Base-by-base conservation (phyloP, 148 eudicot species). In the Chenopodium album region DNA sequence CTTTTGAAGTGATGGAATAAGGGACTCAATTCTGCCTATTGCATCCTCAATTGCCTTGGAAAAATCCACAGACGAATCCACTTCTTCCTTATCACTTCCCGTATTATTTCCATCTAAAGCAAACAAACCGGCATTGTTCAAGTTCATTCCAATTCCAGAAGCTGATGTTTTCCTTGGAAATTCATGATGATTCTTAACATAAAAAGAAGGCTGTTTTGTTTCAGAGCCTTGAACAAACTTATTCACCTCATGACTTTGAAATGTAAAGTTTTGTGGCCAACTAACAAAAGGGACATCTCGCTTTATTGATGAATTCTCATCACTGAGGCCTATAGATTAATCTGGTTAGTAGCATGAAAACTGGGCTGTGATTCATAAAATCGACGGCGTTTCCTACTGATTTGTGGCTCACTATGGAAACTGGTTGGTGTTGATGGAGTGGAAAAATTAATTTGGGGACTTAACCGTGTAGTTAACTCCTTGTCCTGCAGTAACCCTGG, bases 41-140 rank as follows among this genome's bases (percentile, higher is more conserved):
- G 85, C 88, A 54, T 89, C 85, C 82, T 85, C 86, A 76, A 87
- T 84, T 84, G 86, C 88, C 73, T 85, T 83, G 34, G 89, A 79
- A 63, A 84, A 77, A 82, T 83, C 82, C 28, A 56, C 78, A 77
- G 26, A 62, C 26, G 80, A 76, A 9, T 60, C 59, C 20, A 20
- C 26, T 1, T 52, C 75, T 72, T 71, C 34, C 34, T 8, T 66
- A 48, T 50, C 83, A 73, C 75, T 80, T 73, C 75, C 76, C 52
- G 20, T 69, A 54, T 32, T 56, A 28, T 72, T 75, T 32, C n/a
- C 56, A 28, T 22, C 54, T 2, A 77, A 62, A 22, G 71, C 71
- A 47, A 48, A 48, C 22, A 71, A 64, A 26, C 78, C 81, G 48
- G 41, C 32, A 22, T 54, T 76, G 29, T 48, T 66, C 52, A 56